Conservation (phyloP, 2,329 filamentous ascomycete species). For the Botrytis byssoidea region DNA sequence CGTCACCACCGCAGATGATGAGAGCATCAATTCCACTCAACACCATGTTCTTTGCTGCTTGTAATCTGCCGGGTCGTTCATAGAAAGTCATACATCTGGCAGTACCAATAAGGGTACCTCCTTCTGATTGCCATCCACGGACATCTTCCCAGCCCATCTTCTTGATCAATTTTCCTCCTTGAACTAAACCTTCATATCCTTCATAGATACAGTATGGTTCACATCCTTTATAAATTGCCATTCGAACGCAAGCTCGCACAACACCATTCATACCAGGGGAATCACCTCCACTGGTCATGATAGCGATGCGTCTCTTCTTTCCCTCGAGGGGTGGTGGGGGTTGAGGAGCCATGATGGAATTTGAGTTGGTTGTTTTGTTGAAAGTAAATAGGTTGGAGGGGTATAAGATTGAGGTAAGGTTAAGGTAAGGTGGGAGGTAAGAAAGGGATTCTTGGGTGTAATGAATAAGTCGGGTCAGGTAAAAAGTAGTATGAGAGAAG, state of each 20-base stretch:
- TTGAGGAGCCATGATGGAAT: slow-evolving; percentile 30
- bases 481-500: not conserved
- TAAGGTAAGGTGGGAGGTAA: slow-evolving; percentile 9
- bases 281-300: slow-evolving; percentile 74
- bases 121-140: slow-evolving; percentile 88
- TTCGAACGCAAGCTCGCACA: slow-evolving; percentile 78
- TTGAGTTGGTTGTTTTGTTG: slow-evolving; percentile 16
- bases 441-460: not conserved
- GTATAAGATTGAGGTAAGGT: not conserved
- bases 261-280: slow-evolving; percentile 74
- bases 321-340: slow-evolving; percentile 33
- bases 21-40: slow-evolving; percentile 90
- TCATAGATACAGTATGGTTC: slow-evolving; percentile 83
- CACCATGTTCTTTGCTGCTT: slow-evolving; percentile 92
- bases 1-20: slow-evolving; percentile 95
- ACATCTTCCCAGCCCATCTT: slow-evolving; percentile 92
- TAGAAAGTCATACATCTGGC: slow-evolving; percentile 91
- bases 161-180: slow-evolving; percentile 82
- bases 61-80: slow-evolving; percentile 78
- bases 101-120: slow-evolving; percentile 93
- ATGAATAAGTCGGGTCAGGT: not conserved
- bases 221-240: slow-evolving; percentile 80
- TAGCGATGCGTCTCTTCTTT: slow-evolving; percentile 51
- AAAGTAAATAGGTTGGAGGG: not conserved
- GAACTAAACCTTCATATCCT: slow-evolving; percentile 92